Base-by-base conservation (phyloP, 2,329 filamentous ascomycete species). In the Drechslerella coelobrocha region DNA sequence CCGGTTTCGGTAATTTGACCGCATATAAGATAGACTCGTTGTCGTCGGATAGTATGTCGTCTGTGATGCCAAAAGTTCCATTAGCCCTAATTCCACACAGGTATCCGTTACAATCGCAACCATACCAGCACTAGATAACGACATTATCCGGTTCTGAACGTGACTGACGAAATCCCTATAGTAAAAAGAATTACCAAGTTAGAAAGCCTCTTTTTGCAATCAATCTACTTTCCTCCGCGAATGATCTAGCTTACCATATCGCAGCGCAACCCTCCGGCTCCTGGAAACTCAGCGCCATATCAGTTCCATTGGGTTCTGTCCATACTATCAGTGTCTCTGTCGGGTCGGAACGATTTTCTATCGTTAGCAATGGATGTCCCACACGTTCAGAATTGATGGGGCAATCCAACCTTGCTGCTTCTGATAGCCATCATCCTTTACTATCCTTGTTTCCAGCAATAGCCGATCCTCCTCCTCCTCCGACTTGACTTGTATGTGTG, bases 251-350 rank as follows among this genome's bases (percentile, higher is more conserved):
- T 76, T 81, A 95, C 94, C 94, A 99, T 79, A 99, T 96, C 73
- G 88, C 84, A 19, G 90, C 86, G 80, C 94, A 99, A 48, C 93
- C 94, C 75, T 97, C 94, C 1, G 92, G 89, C 81, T 99, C 94
- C 79, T 99, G 94, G 77, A 99, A 99, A 78, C 92, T 97, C 73
- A 99, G 84, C 45, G 94, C 94, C 94, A 99, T 97, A 78, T 99
- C 94, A 61, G 92, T 87, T 66, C 89, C 89, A 81, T 88, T 94
- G 68, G 87, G 86, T 78, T 97, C 94, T 39, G 93, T 97, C 94
- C 94, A 99, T 72, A 99, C 92, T 73, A 99, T 97, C 72, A 99
- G 85, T 2, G 94, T 99, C 79, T 97, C 93, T 95, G 79, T 60
- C 37, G 45, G 17, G n/a, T n/a, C n/a, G n/a, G n/a, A n/a, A n/a